phyloP scores from a whole-genome alignment of 163 green algal genomes.

The Scenedesmus sp. region DNA sequence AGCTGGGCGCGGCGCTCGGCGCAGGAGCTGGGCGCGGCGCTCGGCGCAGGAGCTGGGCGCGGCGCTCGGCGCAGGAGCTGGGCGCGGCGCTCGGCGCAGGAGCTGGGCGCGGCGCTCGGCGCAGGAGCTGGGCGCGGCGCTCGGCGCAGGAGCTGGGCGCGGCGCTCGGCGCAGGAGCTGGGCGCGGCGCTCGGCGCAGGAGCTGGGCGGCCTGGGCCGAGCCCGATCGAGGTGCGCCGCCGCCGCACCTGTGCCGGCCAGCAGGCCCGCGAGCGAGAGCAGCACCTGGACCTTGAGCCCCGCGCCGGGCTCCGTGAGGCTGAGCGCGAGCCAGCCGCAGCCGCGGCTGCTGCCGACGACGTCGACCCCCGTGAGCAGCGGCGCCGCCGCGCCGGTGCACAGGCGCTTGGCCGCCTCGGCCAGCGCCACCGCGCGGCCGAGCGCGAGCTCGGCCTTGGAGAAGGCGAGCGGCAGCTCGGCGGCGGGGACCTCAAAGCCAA shows the following conservation, averaged over 20 bases:
- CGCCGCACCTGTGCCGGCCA: constrained; percentile 12
- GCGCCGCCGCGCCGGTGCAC: constrained; percentile 8
- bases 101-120: too few relatives aligned
- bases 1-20: too few relatives aligned
- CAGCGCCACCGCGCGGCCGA: constrained; percentile 16
- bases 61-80: too few relatives aligned
- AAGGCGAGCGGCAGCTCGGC: constrained; percentile 23
- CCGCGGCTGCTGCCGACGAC: not conserved
- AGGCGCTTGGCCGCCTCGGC: constrained; percentile 12
- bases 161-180: too few relatives aligned
- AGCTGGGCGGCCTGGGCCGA: too few relatives aligned
- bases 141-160: too few relatives aligned
- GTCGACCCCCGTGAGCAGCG: constrained; percentile 10
- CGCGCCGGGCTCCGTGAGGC: constrained; percentile 1
- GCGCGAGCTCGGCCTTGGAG: constrained; percentile 14
- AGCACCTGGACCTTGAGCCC: constrained; percentile 15
- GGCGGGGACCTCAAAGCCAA: constrained; percentile 10
- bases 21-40: too few relatives aligned
- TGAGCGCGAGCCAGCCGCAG: constrained; percentile 5
- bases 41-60: too few relatives aligned
- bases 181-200: too few relatives aligned
- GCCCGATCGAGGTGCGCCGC: too few relatives aligned
- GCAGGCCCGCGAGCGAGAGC: constrained; percentile 19
- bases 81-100: too few relatives aligned
- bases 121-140: too few relatives aligned